phyloP scores from a whole-genome alignment of 2,329 filamentous ascomycete genomes.

The Sporothrix phasma region DNA sequence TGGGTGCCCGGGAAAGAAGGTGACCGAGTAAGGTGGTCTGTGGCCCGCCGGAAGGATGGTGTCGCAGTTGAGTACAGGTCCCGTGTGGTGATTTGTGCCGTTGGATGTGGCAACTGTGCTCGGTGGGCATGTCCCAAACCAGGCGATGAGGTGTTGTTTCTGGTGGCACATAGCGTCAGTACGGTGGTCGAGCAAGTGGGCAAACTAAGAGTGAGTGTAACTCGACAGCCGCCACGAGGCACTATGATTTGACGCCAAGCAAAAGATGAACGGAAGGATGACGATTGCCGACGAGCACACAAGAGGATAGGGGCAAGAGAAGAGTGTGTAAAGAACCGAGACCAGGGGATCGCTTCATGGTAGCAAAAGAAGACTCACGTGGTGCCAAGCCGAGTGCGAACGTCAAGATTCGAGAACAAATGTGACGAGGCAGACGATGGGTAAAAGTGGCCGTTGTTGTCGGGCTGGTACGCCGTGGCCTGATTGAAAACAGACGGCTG shows the following conservation, averaged over 20 bases:
- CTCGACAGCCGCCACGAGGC: no score
- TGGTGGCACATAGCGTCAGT: constrained; percentile 15
- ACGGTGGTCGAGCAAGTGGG: not conserved
- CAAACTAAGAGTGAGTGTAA: not conserved
- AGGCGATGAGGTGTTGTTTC: constrained; percentile 40
- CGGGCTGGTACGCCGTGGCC: constrained; percentile 39
- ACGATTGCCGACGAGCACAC: no score
- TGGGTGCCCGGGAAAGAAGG: constrained; percentile 39
- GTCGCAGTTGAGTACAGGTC: constrained; percentile 44
- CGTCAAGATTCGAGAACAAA: constrained; percentile 41
- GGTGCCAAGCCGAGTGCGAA: constrained; percentile 44
- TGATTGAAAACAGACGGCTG: constrained; percentile 36
- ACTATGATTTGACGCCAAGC: no score
- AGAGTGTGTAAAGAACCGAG: constrained; percentile 4
- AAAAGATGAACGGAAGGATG: no score
- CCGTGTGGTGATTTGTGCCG: constrained; percentile 38
- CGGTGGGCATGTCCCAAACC: constrained; percentile 51
- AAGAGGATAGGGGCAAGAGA: not conserved
- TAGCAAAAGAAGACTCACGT: constrained; percentile 37
- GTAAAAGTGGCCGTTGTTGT: constrained; percentile 40
- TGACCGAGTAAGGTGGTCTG: constrained; percentile 42
- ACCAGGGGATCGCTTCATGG: not conserved
- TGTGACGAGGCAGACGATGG: constrained; percentile 30
- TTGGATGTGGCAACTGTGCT: constrained; percentile 42
- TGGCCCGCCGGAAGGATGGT: constrained; percentile 39